These are phyloP conservation scores for Magnolia sinica DNA, from an alignment of 164 flowering plant species.

Conservation along the genomic window DNA sequence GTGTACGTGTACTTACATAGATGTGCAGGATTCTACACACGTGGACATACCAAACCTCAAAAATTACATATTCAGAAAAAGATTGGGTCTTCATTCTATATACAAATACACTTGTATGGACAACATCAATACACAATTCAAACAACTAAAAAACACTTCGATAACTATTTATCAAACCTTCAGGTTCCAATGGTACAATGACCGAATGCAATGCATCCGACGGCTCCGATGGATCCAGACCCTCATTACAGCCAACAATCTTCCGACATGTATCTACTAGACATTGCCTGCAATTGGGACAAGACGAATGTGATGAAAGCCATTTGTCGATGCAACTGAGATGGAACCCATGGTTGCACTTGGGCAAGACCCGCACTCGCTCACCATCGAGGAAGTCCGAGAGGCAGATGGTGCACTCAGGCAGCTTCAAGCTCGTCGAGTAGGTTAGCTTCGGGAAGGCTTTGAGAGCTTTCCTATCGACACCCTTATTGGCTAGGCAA, in stretches of 20 bases:
- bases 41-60: no score
- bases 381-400: conserved; percentile 71
- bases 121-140: no score
- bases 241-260: conserved; percentile 31
- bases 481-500: conserved; percentile 45
- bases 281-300: conserved; percentile 81
- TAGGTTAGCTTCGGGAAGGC: conserved; percentile 51
- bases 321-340: conserved; percentile 75
- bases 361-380: conserved; percentile 54
- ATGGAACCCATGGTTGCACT: conserved; percentile 83
- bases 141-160: conserved; percentile 21
- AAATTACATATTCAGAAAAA: no score
- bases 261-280: conserved; percentile 48
- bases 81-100: no score
- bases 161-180: conserved; percentile 45
- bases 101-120: no score
- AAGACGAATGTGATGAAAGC: conserved; percentile 72
- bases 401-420: conserved; percentile 77
- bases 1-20: no score
- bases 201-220: not conserved
- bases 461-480: conserved; percentile 56
- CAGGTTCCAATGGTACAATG: conserved; percentile 56
- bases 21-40: no score
- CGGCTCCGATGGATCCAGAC: conserved; percentile 21
- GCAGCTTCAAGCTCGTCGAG: conserved; percentile 33